A percentile compares a stretch with the other conserved stretches of the same genome.
phyloP scores from a whole-genome alignment of 2,329 filamentous ascomycete species.

The Harringtonia lauricola region DNA sequence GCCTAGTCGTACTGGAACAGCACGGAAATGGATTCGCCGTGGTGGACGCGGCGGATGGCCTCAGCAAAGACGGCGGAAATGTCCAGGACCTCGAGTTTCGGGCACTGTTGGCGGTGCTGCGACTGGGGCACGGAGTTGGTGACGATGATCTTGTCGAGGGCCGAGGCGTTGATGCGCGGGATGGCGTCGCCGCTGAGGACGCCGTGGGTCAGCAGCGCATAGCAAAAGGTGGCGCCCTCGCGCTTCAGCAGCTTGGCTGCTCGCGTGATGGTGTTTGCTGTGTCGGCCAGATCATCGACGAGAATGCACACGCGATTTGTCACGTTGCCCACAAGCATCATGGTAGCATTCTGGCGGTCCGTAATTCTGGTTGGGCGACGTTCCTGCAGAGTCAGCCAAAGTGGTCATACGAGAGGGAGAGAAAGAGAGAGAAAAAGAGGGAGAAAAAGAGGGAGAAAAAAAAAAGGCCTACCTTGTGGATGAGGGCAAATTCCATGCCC shows the following conservation, averaged over 20 bases:
- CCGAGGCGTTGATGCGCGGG: slow-evolving; percentile 83
- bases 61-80: slow-evolving; percentile 88
- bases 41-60: slow-evolving; percentile 90
- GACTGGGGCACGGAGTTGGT: slow-evolving; percentile 91
- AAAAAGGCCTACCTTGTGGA: slow-evolving; percentile 67
- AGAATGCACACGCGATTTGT: slow-evolving; percentile 66
- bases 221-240: slow-evolving; percentile 83
- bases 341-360: slow-evolving; percentile 67
- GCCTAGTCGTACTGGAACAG: slow-evolving; percentile 72
- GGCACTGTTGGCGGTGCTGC: slow-evolving; percentile 65
- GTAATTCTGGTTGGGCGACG: slow-evolving; percentile 59
- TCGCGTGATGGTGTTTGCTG: slow-evolving; percentile 91
- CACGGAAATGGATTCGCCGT: slow-evolving; percentile 94
- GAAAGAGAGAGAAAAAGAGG: too few species aligned
- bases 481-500: slow-evolving; percentile 91
- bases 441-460: too few species aligned
- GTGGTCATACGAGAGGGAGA: too few species aligned
- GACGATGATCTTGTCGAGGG: slow-evolving; percentile 85
- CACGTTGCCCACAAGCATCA: slow-evolving; percentile 76
- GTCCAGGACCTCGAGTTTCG: slow-evolving; percentile 86
- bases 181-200: slow-evolving; percentile 94
- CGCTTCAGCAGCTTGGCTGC: slow-evolving; percentile 95
- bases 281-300: slow-evolving; percentile 90
- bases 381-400: slow-evolving; percentile 14
- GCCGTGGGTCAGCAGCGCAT: slow-evolving; percentile 87